A percentile compares a stretch with the other conserved stretches of the same genome.
Evolutionary conservation across 345 rosid species (phyloP).

Genomic region (Rhizophora mangle): DNA sequence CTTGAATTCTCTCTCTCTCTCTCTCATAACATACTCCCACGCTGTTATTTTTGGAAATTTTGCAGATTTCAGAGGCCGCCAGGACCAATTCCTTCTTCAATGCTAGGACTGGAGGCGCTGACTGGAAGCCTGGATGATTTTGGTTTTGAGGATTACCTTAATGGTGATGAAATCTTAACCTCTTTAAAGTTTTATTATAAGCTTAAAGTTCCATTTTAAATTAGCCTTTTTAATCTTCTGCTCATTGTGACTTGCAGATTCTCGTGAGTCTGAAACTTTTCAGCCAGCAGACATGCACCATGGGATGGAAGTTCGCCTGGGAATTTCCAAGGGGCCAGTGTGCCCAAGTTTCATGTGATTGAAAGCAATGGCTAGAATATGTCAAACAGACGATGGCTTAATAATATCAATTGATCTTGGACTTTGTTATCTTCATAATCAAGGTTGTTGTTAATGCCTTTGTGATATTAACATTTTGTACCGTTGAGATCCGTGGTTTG

Average conservation of each 20-base stretch:
- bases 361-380: no score
- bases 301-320: constrained; percentile 80
- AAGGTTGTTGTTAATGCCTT: no score
- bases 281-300: constrained; percentile 73
- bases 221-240: background rate
- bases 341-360: constrained; percentile 57
- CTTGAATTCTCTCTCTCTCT: background rate
- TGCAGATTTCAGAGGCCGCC: constrained; percentile 92
- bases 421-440: no score
- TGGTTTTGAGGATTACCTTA: constrained; percentile 91
- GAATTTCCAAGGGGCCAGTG: constrained; percentile 72
- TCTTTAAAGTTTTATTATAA: no score
- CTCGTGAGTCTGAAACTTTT: constrained; percentile 67
- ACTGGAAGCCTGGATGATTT: constrained; percentile 73
- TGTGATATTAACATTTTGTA: no score
- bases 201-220: no score
- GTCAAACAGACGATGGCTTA: background rate
- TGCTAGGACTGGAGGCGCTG: constrained; percentile 81
- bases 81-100: constrained; percentile 81
- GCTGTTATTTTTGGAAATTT: constrained; percentile 5
- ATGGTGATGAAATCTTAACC: constrained; percentile 45
- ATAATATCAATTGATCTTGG: background rate
- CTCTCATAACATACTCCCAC: background rate
- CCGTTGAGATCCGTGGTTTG: no score
- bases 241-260: constrained; percentile 45